A percentile compares a stretch with the other conserved stretches of the same genome.
Evolutionary conservation across 768 basidiomycete genomes (phyloP).

Genomic region (Russula abietina): DNA sequence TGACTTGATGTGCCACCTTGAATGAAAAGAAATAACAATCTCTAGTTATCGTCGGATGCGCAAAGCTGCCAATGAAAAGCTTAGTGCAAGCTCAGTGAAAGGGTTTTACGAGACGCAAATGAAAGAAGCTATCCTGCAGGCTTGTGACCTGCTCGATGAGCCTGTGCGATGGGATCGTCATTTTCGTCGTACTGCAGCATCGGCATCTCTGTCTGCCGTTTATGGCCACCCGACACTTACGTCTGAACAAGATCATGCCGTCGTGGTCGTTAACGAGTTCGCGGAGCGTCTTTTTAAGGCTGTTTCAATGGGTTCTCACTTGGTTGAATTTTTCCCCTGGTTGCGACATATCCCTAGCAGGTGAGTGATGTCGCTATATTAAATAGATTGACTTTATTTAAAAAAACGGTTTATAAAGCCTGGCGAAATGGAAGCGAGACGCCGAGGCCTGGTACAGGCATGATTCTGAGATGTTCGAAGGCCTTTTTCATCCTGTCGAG

Average conservation of each 20-base stretch:
- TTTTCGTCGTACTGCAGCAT: background rate
- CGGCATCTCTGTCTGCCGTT: background rate
- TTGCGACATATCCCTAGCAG: background rate
- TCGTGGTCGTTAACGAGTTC: background rate
- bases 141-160: background rate
- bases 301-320: background rate
- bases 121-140: background rate
- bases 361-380: background rate
- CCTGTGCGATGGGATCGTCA: background rate
- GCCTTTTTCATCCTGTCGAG: background rate
- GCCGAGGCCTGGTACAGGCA: background rate
- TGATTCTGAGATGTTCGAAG: background rate
- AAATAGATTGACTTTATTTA: background rate
- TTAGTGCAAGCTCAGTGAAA: background rate
- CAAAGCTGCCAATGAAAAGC: background rate
- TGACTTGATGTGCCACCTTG: background rate
- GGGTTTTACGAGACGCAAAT: background rate
- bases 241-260: background rate
- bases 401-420: background rate
- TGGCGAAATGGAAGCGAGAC: background rate
- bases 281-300: background rate
- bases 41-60: background rate
- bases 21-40: background rate
- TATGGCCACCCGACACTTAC: background rate
- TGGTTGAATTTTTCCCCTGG: slow-evolving; percentile 1